Evolutionary conservation across 805 yeast species (phyloP).

Genomic region (Saturnispora hagleri): DNA sequence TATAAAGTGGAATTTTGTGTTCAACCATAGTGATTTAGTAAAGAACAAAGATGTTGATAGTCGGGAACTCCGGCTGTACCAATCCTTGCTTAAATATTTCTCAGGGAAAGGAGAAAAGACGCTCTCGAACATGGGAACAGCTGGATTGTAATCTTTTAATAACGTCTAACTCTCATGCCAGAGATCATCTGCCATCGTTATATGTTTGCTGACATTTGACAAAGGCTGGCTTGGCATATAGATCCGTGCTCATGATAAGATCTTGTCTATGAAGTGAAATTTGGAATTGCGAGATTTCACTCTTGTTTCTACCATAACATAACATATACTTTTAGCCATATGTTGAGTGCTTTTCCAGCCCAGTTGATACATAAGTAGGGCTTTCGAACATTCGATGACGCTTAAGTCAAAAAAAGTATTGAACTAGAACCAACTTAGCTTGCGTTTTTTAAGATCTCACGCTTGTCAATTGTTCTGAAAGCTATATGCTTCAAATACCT

Average conservation of each 20-base stretch:
- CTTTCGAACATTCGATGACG: too few species aligned
- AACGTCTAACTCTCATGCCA: too few species aligned
- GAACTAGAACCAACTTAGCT: too few species aligned
- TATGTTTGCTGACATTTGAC: too few species aligned
- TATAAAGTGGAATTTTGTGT: conserved; percentile 40
- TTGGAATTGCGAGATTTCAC: neutral
- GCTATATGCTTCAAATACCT: too few species aligned
- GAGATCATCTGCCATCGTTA: too few species aligned
- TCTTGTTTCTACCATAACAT: neutral
- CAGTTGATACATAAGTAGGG: too few species aligned
- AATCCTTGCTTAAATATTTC: neutral
- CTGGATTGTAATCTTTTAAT: neutral
- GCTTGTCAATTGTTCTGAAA: too few species aligned
- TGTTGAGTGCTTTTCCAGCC: too few species aligned
- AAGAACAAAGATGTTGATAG: neutral
- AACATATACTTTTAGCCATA: too few species aligned
- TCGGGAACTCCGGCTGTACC: neutral
- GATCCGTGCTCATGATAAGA: neutral
- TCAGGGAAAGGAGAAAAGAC: neutral
- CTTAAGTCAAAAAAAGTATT: too few species aligned
- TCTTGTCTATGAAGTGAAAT: neutral
- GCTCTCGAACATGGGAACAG: neutral
- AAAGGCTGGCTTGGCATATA: neutral
- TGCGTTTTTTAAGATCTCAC: too few species aligned
- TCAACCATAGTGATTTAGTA: neutral